Evolutionary conservation across 1,284 basidiomycete genomes (phyloP), one percentile per base, ranked within the genome.

Genomic region (Ceratobasidium sp.): DNA sequence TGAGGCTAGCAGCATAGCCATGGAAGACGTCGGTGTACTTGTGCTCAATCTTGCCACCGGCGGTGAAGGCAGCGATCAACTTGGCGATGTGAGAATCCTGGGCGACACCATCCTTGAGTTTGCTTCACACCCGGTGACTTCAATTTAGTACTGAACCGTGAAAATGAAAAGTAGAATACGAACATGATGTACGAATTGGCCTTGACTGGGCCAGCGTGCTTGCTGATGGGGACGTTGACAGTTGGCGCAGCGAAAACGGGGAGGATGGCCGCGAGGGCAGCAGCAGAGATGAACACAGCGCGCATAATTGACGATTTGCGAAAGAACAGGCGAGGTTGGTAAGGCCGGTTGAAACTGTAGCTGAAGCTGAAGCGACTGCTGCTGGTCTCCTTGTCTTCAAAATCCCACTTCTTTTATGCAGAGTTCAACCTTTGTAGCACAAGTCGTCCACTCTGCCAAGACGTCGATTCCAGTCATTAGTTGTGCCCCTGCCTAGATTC

Each of bases 1-100:
- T 67, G 53, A 80, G 51, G 40, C 55, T 68, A 26, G 78, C 79
- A 23, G 80, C 77, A 40, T 79, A 80, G 12, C 78, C 80, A 20
- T 79, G 79, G 60, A 79, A 77, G 51, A 80, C 61, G 15, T 12
- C 33, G 26, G 51, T 60, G 33, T 75, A 80, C 56, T 80, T 68
- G 66, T 80, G 60, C 56, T 71, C 69, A n/a, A 71, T 13, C 40
- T 39, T 63, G 10, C 58, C 58, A 9, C 58, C 71, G 15, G 55
- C 58, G 3, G 60, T 63, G 44, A 63, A 40, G 7, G 71, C 58
- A n/a, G 33, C 55, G 28, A 77, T 18, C 75, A 67, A 56, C n/a
- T 63, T 33, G 4, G 49, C 39, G 53, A 77, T 58, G 28, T 56
- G 55, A 10, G 58, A 67, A 23, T 70, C 60, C 67, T 69, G 55